Percentiles rank a stretch among this genome's conserved stretches.
Evolutionary conservation across 495 filamentous ascomycete species (phyloP).

Genomic region (Penicillium argentinense): DNA sequence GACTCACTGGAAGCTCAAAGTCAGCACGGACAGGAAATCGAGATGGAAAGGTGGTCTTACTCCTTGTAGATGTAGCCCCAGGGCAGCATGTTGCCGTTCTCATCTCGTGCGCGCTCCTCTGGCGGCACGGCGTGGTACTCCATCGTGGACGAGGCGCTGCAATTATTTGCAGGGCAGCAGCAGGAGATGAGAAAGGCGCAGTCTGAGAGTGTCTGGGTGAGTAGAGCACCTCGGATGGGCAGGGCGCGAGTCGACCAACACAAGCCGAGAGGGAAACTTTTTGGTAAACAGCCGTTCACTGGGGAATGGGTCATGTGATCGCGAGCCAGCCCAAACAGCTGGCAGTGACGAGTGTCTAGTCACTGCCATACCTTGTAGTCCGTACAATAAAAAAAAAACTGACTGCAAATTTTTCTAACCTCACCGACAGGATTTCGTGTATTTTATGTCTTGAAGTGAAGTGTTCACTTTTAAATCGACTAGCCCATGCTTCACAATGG

Average conservation of each 20-base stretch:
- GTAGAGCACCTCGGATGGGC: background rate
- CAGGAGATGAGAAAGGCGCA: background rate
- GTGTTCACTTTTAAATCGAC: too few relatives aligned
- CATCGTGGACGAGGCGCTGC: slow-evolving; percentile 32
- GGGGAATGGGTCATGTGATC: slow-evolving; percentile 25
- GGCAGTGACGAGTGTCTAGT: too few relatives aligned
- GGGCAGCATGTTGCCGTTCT: slow-evolving; percentile 57
- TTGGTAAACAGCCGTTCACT: slow-evolving; percentile 32
- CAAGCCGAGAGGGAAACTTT: slow-evolving; percentile 16
- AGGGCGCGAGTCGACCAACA: background rate
- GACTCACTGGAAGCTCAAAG: slow-evolving; percentile 33
- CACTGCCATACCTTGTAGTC: too few relatives aligned
- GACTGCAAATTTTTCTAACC: too few relatives aligned
- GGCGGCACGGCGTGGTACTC: slow-evolving; percentile 68
- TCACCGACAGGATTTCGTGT: too few relatives aligned
- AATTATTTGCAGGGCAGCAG: background rate
- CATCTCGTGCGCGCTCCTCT: slow-evolving; percentile 60
- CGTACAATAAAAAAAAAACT: too few relatives aligned
- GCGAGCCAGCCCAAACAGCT: too few relatives aligned
- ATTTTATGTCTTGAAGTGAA: too few relatives aligned
- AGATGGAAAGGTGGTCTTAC: slow-evolving; percentile 32
- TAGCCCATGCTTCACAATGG: too few relatives aligned
- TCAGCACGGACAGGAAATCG: too few relatives aligned
- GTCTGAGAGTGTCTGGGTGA: background rate
- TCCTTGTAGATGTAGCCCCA: slow-evolving; percentile 63